Evolutionary conservation across 116 monocot species (phyloP).

Genomic region (Cymodocea nodosa): DNA sequence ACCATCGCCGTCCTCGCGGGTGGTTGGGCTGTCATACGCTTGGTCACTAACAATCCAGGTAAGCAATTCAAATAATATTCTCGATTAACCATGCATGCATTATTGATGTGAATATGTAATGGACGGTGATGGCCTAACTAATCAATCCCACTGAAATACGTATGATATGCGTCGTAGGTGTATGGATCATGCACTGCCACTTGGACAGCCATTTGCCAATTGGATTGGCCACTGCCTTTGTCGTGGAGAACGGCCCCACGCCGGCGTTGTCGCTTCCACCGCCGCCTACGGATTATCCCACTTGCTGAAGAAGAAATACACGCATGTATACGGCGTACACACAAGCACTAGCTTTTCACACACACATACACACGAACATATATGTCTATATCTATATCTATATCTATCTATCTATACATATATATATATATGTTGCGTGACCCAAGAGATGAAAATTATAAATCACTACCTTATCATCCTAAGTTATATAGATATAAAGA

Average conservation of each 20-base stretch:
- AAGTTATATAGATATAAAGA: too few relatives aligned
- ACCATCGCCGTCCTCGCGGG: constrained; percentile 26
- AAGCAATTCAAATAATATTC: too few relatives aligned
- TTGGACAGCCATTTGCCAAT: constrained; percentile 18
- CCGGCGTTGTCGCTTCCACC: constrained; percentile 14
- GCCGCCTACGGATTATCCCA: constrained; percentile 17
- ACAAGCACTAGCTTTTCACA: too few relatives aligned
- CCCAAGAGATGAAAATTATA: too few relatives aligned
- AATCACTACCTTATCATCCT: too few relatives aligned
- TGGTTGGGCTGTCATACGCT: constrained; percentile 33
- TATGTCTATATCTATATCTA: too few relatives aligned
- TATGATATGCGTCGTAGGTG: constrained; percentile 3
- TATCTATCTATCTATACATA: too few relatives aligned
- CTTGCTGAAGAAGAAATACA: constrained; percentile 12
- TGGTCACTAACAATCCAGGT: constrained; percentile 33
- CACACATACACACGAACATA: too few relatives aligned
- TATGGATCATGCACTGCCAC: constrained; percentile 30
- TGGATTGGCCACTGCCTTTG: constrained; percentile 15
- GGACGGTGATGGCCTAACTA: constrained; percentile 1
- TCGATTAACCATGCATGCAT: too few relatives aligned
- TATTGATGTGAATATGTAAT: too few relatives aligned
- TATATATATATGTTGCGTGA: too few relatives aligned
- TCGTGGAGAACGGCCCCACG: constrained; percentile 16
- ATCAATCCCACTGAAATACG: constrained; percentile 3
- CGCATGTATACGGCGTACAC: too few relatives aligned